These are phyloP conservation scores for Tympanopsis confertula DNA, from an alignment of 2,329 filamentous ascomycete species.

Conservation along the genomic window DNA sequence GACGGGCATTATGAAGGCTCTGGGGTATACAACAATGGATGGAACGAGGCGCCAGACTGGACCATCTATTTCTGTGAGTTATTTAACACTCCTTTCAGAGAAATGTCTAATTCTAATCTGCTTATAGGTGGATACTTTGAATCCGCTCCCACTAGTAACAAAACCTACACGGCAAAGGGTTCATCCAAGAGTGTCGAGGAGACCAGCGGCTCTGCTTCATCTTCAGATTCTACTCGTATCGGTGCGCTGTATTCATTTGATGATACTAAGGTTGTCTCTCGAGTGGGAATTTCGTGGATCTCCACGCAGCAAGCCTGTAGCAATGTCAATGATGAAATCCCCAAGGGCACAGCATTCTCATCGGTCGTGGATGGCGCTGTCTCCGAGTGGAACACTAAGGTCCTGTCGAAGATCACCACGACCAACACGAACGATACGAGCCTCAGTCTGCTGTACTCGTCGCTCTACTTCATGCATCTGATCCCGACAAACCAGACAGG, in stretches of 20 bases:
- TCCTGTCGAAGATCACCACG: constrained; percentile 53
- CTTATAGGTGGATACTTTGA: constrained; percentile 10
- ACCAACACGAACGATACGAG: constrained; percentile 41
- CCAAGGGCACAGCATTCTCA: constrained; percentile 25
- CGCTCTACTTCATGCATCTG: constrained; percentile 58
- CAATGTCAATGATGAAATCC: constrained; percentile 45
- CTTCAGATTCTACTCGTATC: constrained; percentile 25
- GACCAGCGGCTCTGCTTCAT: constrained; percentile 17
- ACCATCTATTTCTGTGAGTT: constrained; percentile 51
- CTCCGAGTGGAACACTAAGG: constrained; percentile 45
- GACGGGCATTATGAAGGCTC: constrained; percentile 45
- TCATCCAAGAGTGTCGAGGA: constrained; percentile 16
- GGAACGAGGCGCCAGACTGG: constrained; percentile 53
- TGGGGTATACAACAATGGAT: constrained; percentile 55
- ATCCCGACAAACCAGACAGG: constrained; percentile 61
- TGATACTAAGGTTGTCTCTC: constrained; percentile 32
- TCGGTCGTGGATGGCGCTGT: constrained; percentile 33
- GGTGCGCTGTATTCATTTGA: constrained; percentile 43
- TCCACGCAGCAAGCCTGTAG: constrained; percentile 46
- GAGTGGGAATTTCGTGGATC: constrained; percentile 60
- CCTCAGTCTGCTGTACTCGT: constrained; percentile 52
- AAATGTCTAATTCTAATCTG: too few species aligned
- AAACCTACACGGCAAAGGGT: constrained; percentile 27
- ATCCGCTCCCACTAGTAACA: constrained; percentile 18
- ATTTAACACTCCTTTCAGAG: constrained; percentile 32